These are phyloP conservation scores for Calonectria henricotiae DNA, from an alignment of 2,329 filamentous ascomycete genomes.

Conservation along the genomic window DNA sequence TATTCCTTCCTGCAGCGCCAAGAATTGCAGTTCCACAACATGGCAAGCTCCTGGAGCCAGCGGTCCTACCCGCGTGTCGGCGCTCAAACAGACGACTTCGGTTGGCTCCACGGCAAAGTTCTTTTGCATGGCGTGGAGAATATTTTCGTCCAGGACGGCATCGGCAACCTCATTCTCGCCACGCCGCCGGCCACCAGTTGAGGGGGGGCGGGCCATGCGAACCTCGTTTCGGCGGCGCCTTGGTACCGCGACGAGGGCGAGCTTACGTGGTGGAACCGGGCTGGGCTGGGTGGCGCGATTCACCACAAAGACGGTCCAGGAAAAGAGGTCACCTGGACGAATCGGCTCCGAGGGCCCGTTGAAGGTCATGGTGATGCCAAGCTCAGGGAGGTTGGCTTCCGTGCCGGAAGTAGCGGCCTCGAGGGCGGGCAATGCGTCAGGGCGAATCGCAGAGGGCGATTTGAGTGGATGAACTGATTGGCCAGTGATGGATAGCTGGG, in stretches of 20 bases:
- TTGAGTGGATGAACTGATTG: constrained; percentile 71
- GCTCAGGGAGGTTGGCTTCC: constrained; percentile 70
- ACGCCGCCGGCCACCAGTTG: constrained; percentile 61
- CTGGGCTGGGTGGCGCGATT: constrained; percentile 74
- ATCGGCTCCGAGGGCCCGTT: constrained; percentile 73
- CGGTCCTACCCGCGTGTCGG: constrained; percentile 82
- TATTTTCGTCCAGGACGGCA: constrained; percentile 80
- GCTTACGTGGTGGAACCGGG: constrained; percentile 72
- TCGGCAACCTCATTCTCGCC: constrained; percentile 69
- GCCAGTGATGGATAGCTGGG: constrained; percentile 75
- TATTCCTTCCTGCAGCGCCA: constrained; percentile 78
- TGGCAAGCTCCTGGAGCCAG: constrained; percentile 82
- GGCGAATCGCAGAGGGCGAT: constrained; percentile 72
- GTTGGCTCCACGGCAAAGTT: constrained; percentile 75
- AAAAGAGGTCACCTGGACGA: constrained; percentile 77
- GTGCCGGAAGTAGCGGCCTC: constrained; percentile 68
- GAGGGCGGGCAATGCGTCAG: constrained; percentile 74
- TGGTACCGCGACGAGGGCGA: constrained; percentile 79
- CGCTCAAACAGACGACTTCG: constrained; percentile 82
- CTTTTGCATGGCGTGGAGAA: constrained; percentile 81
- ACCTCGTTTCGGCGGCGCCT: constrained; percentile 74
- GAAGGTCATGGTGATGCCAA: constrained; percentile 85
- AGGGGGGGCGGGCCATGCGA: constrained; percentile 69
- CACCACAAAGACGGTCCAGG: constrained; percentile 82
- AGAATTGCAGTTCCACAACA: constrained; percentile 80